These are phyloP conservation scores for Geranium brycei DNA, from an alignment of 345 rosid genomes.

Conservation along the genomic window DNA sequence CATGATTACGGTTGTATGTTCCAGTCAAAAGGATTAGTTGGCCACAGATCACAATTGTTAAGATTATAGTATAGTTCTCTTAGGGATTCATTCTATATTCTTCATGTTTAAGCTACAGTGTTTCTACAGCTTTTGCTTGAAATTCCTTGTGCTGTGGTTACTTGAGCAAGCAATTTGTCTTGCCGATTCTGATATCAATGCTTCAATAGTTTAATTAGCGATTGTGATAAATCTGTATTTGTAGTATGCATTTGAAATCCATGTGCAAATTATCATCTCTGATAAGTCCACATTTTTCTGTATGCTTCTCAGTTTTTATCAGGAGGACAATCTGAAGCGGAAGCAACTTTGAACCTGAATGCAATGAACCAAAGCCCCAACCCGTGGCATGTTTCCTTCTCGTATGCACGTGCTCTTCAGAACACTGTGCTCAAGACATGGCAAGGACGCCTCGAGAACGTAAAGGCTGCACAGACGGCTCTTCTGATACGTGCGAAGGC, in stretches of 20 bases:
- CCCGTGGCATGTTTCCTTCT: conserved; percentile 99
- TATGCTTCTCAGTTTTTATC: conserved; percentile 59
- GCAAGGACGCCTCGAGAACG: conserved; percentile 78
- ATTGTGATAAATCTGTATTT: neutral
- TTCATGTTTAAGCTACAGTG: too few species aligned
- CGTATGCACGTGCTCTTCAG: conserved; percentile 93
- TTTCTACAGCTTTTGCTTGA: neutral
- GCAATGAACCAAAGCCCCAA: conserved; percentile 97
- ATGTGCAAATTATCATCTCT: conserved; percentile 1
- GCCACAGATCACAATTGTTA: neutral
- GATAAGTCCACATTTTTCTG: neutral
- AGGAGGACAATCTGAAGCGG: conserved; percentile 92
- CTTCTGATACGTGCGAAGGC: conserved; percentile 92
- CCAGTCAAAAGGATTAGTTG: neutral
- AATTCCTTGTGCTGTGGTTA: neutral
- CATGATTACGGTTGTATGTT: neutral
- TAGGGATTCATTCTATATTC: too few species aligned
- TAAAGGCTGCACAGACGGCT: conserved; percentile 71
- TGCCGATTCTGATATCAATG: too few species aligned
- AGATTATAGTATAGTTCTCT: neutral
- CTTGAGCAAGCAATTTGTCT: neutral
- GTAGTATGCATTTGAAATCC: neutral
- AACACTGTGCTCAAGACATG: conserved; percentile 90
- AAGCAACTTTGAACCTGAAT: conserved; percentile 84
- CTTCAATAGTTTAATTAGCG: too few species aligned